phyloP scores from a whole-genome alignment of 2,329 filamentous ascomycete species.

The Phialophora expanda region DNA sequence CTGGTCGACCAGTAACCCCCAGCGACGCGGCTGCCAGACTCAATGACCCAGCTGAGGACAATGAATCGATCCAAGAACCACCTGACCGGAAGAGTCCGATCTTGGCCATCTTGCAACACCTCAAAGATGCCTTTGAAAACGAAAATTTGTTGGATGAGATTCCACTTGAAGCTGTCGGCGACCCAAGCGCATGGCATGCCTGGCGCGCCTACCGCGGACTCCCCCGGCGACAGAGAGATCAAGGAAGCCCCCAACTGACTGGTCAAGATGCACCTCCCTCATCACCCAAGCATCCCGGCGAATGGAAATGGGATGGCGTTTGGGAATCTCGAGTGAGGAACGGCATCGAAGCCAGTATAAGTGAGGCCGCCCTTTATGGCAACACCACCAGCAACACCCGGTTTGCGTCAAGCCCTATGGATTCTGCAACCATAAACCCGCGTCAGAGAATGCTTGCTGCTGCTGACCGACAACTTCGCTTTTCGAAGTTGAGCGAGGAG shows the following conservation, averaged over 20 bases:
- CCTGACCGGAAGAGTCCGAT: slow-evolving; percentile 20
- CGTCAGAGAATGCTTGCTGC: slow-evolving; percentile 23
- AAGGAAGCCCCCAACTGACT: slow-evolving; percentile 30
- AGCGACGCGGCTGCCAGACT: slow-evolving; percentile 44
- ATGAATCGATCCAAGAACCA: not conserved
- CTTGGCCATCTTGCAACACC: slow-evolving; percentile 66
- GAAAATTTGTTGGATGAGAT: slow-evolving; percentile 77
- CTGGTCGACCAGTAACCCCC: not conserved
- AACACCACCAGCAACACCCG: slow-evolving; percentile 72
- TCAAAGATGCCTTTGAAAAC: slow-evolving; percentile 80
- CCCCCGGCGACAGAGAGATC: slow-evolving; percentile 28
- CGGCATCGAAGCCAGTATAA: slow-evolving; percentile 75
- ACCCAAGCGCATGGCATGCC: slow-evolving; percentile 91
- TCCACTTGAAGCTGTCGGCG: slow-evolving; percentile 80
- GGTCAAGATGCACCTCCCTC: slow-evolving; percentile 21
- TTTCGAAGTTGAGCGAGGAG: slow-evolving; percentile 66
- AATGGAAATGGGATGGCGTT: slow-evolving; percentile 98
- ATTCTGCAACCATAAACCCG: slow-evolving; percentile 19
- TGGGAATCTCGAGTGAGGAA: slow-evolving; percentile 89
- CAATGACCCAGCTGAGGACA: not conserved
- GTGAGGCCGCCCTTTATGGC: slow-evolving; percentile 80
- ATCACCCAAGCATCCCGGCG: slow-evolving; percentile 63
- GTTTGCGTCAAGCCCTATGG: slow-evolving; percentile 45
- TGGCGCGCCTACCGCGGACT: slow-evolving; percentile 75
- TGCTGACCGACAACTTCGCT: slow-evolving; percentile 62